These are phyloP conservation scores for Centaurea solstitialis DNA, from an alignment of 129 eudicot species.

Conservation along the genomic window DNA sequence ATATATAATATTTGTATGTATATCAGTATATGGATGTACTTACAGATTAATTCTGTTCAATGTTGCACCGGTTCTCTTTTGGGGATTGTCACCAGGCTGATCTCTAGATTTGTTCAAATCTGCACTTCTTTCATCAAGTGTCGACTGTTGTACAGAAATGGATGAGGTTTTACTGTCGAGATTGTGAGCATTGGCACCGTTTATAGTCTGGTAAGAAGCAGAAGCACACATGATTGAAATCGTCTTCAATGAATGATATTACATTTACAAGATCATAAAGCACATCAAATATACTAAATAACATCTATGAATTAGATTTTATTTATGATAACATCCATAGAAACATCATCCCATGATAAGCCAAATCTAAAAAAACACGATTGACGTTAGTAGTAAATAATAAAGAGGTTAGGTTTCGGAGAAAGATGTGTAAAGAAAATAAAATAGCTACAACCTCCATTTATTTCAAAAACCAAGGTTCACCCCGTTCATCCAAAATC, in stretches of 20 bases:
- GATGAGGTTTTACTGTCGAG: conserved; percentile 4
- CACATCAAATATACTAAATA: background rate
- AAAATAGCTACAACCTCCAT: background rate
- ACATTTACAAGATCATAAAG: conserved; percentile 4
- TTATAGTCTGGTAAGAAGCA: conserved; percentile 23
- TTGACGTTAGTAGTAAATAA: background rate
- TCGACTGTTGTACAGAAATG: conserved; percentile 19
- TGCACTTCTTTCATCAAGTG: conserved; percentile 28
- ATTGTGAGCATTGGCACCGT: conserved; percentile 17
- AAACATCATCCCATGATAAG: background rate
- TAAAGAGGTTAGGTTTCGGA: too few species aligned
- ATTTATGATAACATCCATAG: background rate
- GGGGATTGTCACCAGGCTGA: conserved; percentile 26
- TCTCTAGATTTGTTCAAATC: conserved; percentile 14
- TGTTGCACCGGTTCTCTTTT: conserved; percentile 39
- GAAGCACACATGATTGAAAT: background rate
- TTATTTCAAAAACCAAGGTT: background rate
- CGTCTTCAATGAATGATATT: background rate
- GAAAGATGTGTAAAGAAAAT: background rate
- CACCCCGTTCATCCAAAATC: background rate
- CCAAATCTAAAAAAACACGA: background rate
- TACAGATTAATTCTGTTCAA: conserved; percentile 76
- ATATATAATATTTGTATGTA: too few species aligned
- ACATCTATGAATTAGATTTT: background rate
- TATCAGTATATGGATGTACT: conserved; percentile 15